Base-by-base conservation (phyloP, 2,329 filamentous ascomycete species). In the Chaetothyriales sp. region DNA sequence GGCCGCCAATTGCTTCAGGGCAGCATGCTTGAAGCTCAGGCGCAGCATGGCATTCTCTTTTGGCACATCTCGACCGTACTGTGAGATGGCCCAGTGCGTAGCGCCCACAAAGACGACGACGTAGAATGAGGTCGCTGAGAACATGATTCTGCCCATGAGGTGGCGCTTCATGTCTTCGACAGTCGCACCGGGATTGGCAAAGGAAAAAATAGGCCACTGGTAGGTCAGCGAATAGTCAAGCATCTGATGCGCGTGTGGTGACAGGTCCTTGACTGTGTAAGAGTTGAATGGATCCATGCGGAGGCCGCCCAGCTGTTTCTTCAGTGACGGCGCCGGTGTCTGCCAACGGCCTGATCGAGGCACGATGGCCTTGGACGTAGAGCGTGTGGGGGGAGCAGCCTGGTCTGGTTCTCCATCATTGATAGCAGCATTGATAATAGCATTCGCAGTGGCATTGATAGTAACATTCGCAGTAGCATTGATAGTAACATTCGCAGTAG, bases 181-280 rank as follows among this genome's bases (percentile, higher is more conserved):
- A 18, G 48, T 26, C 6, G 43, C 4, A 10, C 18, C n/a, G 7
- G 42, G 46, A 36, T 44, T 53, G 15, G 39, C 39, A 25, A 49
- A 50, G 45, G 36, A 44, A 49, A 53, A 49, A n/a, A 55, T 43
- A 22, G 39, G 49, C 53, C 53, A 55, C 44, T 53, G 53, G 25
- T 46, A 43, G n/a, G 48, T 48, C 20, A 43, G 19, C 10, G 53
- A 22, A 15, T 47, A 47, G 26, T 47, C 45, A 9, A 32, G 20
- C 45, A 47, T 47, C 18, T 36, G 45, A 18, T 47, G 45, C 9
- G 26, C 45, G 18, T 47, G 26, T 2, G 45, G 18, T 19, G 12
- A 18, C 12, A 46, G 22, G 32, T 50, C 44, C 39, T 50, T 28
- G 43, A 52, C 19, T 18, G 36, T 10, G 15, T 43, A 28, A 44